Evolutionary conservation across 1,284 basidiomycete genomes (phyloP).

Genomic region (Ustilago trichophora): DNA sequence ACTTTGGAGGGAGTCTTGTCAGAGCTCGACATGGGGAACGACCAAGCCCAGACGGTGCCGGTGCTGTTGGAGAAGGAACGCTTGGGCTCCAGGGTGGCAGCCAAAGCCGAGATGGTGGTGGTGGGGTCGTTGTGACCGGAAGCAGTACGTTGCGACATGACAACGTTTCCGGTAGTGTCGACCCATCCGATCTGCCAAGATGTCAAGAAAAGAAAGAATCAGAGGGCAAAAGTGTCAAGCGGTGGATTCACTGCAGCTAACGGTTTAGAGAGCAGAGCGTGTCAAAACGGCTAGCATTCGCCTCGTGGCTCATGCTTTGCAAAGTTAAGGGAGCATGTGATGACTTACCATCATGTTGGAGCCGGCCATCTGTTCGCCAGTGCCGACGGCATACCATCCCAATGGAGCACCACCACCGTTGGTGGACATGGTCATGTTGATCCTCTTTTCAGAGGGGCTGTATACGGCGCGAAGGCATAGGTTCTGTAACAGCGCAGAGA

Average conservation of each 20-base stretch:
- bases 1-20: constrained; percentile 15
- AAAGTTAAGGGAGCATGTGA: too few species aligned
- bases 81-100: constrained; percentile 21
- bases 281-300: too few species aligned
- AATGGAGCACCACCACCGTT: constrained; percentile 34
- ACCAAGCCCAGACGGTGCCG: constrained; percentile 47
- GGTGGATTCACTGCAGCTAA: too few species aligned
- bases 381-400: constrained; percentile 50
- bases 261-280: too few species aligned
- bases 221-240: too few species aligned
- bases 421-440: constrained; percentile 54
- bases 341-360: constrained; percentile 58
- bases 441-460: constrained; percentile 20
- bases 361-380: constrained; percentile 38
- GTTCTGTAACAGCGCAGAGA: constrained; percentile 15
- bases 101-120: constrained; percentile 62
- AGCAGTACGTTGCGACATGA: constrained; percentile 75
- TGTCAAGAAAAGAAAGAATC: neutral
- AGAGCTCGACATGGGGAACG: constrained; percentile 33
- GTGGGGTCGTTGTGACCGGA: constrained; percentile 69
- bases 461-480: constrained; percentile 49
- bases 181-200: constrained; percentile 73
- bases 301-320: too few species aligned
- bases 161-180: constrained; percentile 71
- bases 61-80: constrained; percentile 37